These are phyloP conservation scores for Darksidea phi DNA, from an alignment of 495 filamentous ascomycete genomes.

Conservation along the genomic window DNA sequence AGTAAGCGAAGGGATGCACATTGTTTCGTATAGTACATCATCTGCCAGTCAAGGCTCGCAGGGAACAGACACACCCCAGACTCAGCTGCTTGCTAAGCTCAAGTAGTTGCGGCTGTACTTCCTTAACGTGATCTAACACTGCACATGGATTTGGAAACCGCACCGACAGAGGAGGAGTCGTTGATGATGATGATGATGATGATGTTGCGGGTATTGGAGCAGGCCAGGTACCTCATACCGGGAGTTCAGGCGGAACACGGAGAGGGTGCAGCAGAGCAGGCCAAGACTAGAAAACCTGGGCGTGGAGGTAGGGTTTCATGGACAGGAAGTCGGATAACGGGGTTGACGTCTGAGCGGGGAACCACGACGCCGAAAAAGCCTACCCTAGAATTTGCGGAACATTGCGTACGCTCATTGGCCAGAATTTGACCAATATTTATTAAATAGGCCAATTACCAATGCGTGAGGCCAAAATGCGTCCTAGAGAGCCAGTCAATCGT, in stretches of 20 bases:
- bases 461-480: too few species aligned
- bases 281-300: constrained; percentile 11
- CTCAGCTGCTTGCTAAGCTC: constrained; percentile 12
- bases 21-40: constrained; percentile 41
- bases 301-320: constrained; percentile 13
- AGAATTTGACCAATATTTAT: too few species aligned
- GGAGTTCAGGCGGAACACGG: constrained; percentile 27
- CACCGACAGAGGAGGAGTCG: constrained; percentile 10
- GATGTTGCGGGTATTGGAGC: neutral
- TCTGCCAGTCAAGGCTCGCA: neutral
- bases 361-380: too few species aligned
- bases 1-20: constrained; percentile 39
- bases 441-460: too few species aligned
- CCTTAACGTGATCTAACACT: neutral
- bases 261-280: constrained; percentile 13
- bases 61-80: neutral
- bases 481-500: too few species aligned
- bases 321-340: constrained; percentile 3
- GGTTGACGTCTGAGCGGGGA: neutral
- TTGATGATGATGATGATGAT: too few species aligned
- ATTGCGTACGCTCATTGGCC: too few species aligned
- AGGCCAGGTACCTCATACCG: constrained; percentile 1
- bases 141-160: neutral
- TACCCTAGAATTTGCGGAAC: too few species aligned
- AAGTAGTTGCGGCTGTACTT: constrained; percentile 20